Percentiles rank a stretch among this genome's conserved stretches.
These are phyloP conservation scores for Talaromyces borbonicus DNA, from an alignment of 495 filamentous ascomycete genomes.

Conservation along the genomic window DNA sequence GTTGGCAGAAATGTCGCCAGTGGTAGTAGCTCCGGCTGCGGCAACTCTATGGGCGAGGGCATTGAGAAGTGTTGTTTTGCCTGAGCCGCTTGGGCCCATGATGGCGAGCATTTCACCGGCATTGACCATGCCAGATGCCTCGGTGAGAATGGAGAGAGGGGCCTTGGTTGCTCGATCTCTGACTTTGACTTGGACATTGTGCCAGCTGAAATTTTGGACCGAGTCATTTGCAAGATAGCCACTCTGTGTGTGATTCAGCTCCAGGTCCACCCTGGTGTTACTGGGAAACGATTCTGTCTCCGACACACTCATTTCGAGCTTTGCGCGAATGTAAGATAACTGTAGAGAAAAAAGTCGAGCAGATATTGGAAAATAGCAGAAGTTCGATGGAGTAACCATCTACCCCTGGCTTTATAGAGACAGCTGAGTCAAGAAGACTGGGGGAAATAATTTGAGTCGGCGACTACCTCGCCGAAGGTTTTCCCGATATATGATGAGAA, in stretches of 20 bases:
- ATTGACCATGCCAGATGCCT: conserved; percentile 12
- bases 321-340: too few relatives aligned
- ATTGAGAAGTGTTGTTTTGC: background rate
- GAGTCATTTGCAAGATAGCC: background rate
- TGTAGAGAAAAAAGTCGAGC: too few relatives aligned
- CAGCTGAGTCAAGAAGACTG: too few relatives aligned
- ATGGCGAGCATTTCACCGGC: background rate
- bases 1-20: background rate
- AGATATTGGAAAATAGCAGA: too few relatives aligned
- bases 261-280: too few relatives aligned
- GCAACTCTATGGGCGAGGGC: background rate
- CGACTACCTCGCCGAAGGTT: too few relatives aligned
- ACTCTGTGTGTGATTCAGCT: background rate
- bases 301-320: too few relatives aligned
- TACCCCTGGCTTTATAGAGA: too few relatives aligned
- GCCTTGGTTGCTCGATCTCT: background rate
- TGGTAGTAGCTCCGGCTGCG: background rate
- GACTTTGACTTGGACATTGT: background rate
- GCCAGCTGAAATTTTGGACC: background rate
- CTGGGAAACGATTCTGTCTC: too few relatives aligned
- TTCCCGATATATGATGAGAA: too few relatives aligned
- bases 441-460: too few relatives aligned
- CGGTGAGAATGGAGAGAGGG: conserved; percentile 39
- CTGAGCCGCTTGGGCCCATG: background rate
- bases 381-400: too few relatives aligned